These are phyloP conservation scores for Gynostemma pentaphyllum DNA, from an alignment of 306 rosid genomes.

Conservation along the genomic window DNA sequence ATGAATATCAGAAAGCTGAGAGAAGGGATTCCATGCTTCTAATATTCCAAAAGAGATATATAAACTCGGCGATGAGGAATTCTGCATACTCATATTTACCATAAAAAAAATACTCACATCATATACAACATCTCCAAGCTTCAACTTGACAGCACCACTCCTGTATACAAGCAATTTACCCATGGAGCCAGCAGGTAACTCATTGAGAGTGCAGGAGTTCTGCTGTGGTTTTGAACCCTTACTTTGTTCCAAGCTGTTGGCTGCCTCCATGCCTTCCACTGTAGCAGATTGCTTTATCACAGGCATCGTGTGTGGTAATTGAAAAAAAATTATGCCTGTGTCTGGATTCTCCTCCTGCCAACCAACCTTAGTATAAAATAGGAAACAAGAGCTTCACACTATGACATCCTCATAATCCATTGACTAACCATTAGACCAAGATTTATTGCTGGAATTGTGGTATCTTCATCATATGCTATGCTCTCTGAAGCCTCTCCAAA, in stretches of 20 bases:
- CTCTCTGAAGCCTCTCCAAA: conserved; percentile 48
- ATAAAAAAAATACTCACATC: conserved; percentile 43
- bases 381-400: conserved; percentile 6
- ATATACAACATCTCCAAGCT: conserved; percentile 58
- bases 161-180: conserved; percentile 76
- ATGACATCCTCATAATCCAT: not conserved
- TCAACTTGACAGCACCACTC: conserved; percentile 76
- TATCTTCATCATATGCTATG: conserved; percentile 37
- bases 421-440: conserved; percentile 62
- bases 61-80: not conserved
- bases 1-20: not conserved
- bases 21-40: not conserved
- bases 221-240: conserved; percentile 10
- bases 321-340: conserved; percentile 41
- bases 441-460: conserved; percentile 31
- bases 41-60: not conserved
- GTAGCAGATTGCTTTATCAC: conserved; percentile 19
- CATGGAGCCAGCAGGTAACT: conserved; percentile 56
- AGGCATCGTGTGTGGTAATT: conserved; percentile 48
- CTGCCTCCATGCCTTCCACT: conserved; percentile 15
- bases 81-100: not conserved
- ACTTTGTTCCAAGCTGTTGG: conserved; percentile 17
- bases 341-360: conserved; percentile 69
- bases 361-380: conserved; percentile 14
- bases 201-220: conserved; percentile 28